Conservation (phyloP, 768 basidiomycete genomes). For the Arthromyces matolae region DNA sequence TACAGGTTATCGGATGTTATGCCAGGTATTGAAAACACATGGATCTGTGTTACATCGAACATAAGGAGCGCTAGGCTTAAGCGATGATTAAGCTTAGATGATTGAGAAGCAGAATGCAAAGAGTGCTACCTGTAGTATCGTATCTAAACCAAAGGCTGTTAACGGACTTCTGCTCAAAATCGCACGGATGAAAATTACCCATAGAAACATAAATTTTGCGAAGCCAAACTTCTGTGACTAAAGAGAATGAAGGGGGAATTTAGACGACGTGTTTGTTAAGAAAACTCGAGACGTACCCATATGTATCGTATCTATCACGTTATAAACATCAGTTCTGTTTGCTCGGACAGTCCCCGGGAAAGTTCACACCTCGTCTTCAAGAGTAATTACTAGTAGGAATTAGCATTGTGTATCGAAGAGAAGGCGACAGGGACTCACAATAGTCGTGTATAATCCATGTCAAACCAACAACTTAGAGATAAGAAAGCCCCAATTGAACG, state of each 20-base stretch:
- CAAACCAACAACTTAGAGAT: slow-evolving; percentile 25
- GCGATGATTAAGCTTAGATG: background rate
- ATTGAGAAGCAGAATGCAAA: background rate
- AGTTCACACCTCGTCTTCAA: slow-evolving; percentile 30
- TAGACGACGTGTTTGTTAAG: background rate
- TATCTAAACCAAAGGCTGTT: slow-evolving; percentile 27
- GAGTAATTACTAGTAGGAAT: slow-evolving; percentile 24
- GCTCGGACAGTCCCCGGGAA: no score
- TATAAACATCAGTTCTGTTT: background rate
- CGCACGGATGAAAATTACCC: slow-evolving; percentile 23
- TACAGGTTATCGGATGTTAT: slow-evolving; percentile 34
- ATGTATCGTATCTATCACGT: slow-evolving; percentile 32
- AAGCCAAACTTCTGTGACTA: slow-evolving; percentile 33
- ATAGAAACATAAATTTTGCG: slow-evolving; percentile 39
- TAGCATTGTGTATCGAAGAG: background rate
- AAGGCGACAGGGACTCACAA: slow-evolving; percentile 17
- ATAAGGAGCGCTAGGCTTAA: slow-evolving; percentile 35
- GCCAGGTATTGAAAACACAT: slow-evolving; percentile 36
- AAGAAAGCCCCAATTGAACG: background rate
- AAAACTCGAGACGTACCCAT: slow-evolving; percentile 28
- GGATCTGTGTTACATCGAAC: slow-evolving; percentile 44
- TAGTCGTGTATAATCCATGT: slow-evolving; percentile 39
- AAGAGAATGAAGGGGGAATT: background rate
- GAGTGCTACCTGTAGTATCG: slow-evolving; percentile 34
- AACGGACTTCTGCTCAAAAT: background rate